Base-by-base conservation (phyloP, 805 yeast genomes). In the Starmera caribaea region DNA sequence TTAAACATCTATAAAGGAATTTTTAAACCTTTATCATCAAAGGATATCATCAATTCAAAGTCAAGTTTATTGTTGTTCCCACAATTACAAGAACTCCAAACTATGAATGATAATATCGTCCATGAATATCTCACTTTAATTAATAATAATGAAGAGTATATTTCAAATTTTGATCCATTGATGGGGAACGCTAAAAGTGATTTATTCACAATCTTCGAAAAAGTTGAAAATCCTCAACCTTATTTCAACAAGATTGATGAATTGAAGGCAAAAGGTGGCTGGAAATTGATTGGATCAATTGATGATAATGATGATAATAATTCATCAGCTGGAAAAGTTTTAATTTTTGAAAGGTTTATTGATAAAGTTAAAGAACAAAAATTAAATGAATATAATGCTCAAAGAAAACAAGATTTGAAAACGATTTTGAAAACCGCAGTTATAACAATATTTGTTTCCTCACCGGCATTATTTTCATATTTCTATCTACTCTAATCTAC, bases 241-340 rank as follows among this genome's bases (percentile, higher is more conserved):
- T 61, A 62, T 26, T 53, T 65, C 36, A 58, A 59, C 15, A 42
- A 49, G 8, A 57, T 78, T 8, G 64, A 61, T 36, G 64, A 57
- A 42, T 58, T 77, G 34, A 72, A 74, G 39, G 57, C 53, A 17
- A 53, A 56, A 16, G 68, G 71, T 11, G 65, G 65, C 3, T 80
- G 81, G 82, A 64, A 58, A 40, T 61, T 79, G n/a, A 59, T 76
- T 29, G 84, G 78, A 4, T 68, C 74, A 24, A 71, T 73, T 28
- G 58, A 57, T 8, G 55, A 54, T 5, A 71, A 73, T 28, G 58
- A 57, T 8, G 56, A 54, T 5, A 55, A 57, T 3, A 55, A 59
- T 34, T 17, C 8, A 31, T 3, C 26, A 21, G 8, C 6, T 21
- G 26, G 26, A 5, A 49, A 45, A 31, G 42, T 70, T 9, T 47